Evolutionary conservation across 202 grass and related monocot species (phyloP).

Genomic region (Panicum hallii): DNA sequence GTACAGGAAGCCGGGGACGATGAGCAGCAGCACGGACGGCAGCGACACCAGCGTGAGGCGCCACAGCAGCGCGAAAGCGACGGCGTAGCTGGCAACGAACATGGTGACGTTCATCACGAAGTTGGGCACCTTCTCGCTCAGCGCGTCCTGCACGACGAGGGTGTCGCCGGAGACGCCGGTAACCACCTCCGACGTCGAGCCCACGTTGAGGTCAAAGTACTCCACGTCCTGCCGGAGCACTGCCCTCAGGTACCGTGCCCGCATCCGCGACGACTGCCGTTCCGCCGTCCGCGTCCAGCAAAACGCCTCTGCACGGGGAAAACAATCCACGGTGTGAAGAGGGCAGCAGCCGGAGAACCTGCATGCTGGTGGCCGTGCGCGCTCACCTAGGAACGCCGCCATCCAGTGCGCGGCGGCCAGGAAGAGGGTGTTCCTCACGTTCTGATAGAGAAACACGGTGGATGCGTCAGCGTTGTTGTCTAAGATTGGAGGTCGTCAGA

Average conservation of each 20-base stretch:
- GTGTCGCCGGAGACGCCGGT: slow-evolving; percentile 80
- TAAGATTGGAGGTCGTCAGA: not conserved
- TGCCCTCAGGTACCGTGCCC: slow-evolving; percentile 68
- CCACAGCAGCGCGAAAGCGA: slow-evolving; percentile 69
- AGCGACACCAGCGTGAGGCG: slow-evolving; percentile 66
- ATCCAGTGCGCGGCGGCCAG: slow-evolving; percentile 60
- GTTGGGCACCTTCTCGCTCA: slow-evolving; percentile 88
- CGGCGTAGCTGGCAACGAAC: slow-evolving; percentile 69
- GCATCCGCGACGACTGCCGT: slow-evolving; percentile 86
- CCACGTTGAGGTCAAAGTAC: slow-evolving; percentile 83
- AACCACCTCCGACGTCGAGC: slow-evolving; percentile 77
- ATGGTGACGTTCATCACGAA: slow-evolving; percentile 73
- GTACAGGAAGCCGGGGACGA: slow-evolving; percentile 76
- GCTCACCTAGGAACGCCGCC: slow-evolving; percentile 74
- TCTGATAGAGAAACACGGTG: slow-evolving; percentile 33
- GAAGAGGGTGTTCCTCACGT: slow-evolving; percentile 69
- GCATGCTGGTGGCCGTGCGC: not conserved
- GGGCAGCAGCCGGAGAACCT: not conserved
- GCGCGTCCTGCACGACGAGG: slow-evolving; percentile 80
- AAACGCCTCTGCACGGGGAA: slow-evolving; percentile 63
- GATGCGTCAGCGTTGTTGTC: not conserved
- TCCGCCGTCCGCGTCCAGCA: slow-evolving; percentile 85
- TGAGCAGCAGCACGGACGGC: slow-evolving; percentile 66
- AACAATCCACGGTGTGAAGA: not conserved
- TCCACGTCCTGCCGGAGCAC: slow-evolving; percentile 89